These are phyloP conservation scores for Galerina sulciceps DNA, from an alignment of 768 basidiomycete species.

Conservation along the genomic window DNA sequence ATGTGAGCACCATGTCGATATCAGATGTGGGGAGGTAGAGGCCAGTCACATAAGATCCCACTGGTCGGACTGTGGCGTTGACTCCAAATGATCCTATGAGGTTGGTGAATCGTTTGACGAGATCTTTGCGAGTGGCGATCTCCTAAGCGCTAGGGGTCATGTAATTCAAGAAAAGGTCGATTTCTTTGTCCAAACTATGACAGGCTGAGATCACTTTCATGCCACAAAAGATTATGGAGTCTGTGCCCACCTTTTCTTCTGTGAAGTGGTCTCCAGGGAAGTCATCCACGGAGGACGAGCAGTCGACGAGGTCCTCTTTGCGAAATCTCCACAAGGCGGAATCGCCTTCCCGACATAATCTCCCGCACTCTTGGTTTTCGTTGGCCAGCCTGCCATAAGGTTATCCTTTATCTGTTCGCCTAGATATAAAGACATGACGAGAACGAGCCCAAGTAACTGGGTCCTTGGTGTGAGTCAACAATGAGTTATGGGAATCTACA, in stretches of 20 bases:
- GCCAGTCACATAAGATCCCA: slow-evolving; percentile 29
- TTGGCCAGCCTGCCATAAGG: slow-evolving; percentile 22
- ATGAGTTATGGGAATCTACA: background rate
- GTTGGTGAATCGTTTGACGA: slow-evolving; percentile 23
- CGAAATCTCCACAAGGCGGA: slow-evolving; percentile 25
- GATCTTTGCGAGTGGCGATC: slow-evolving; percentile 15
- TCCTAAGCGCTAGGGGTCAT: slow-evolving; percentile 26
- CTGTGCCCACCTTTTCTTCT: background rate
- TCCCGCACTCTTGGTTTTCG: slow-evolving; percentile 16
- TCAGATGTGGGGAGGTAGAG: slow-evolving; percentile 29
- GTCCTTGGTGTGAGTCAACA: no score
- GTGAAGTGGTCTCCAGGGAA: background rate
- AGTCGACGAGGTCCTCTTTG: background rate
- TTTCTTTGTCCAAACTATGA: slow-evolving; percentile 23
- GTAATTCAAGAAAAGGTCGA: slow-evolving; percentile 23
- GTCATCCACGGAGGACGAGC: slow-evolving; percentile 16
- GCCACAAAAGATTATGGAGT: background rate
- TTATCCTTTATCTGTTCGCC: slow-evolving; percentile 16
- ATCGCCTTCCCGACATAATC: slow-evolving; percentile 24
- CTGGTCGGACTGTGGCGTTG: slow-evolving; percentile 17
- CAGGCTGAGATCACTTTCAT: background rate
- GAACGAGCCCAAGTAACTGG: background rate
- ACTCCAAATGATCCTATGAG: slow-evolving; percentile 17
- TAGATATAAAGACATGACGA: background rate
- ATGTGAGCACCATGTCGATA: slow-evolving; percentile 29